A percentile compares a stretch with the other conserved stretches of the same genome.
phyloP scores from a whole-genome alignment of 2,329 filamentous ascomycete species.

The Periconia digitata region DNA sequence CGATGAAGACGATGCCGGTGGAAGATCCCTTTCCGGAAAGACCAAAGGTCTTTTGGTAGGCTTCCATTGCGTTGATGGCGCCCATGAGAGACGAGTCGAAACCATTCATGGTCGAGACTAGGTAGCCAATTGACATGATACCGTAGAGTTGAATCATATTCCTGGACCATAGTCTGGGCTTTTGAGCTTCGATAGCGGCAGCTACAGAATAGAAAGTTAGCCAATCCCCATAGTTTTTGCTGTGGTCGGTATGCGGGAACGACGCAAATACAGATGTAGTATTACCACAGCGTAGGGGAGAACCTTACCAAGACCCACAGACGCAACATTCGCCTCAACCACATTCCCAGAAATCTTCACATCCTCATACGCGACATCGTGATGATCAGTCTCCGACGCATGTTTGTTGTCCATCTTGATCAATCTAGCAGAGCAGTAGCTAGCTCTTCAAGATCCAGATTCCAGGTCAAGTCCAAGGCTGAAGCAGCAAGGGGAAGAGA shows the following conservation, averaged over 20 bases:
- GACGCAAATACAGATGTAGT: neutral
- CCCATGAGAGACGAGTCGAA: constrained; percentile 45
- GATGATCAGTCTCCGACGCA: neutral
- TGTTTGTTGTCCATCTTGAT: neutral
- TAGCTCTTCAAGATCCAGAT: no score
- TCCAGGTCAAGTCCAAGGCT: no score
- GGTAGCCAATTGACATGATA: constrained; percentile 38
- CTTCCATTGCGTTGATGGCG: constrained; percentile 57
- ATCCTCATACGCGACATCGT: constrained; percentile 20
- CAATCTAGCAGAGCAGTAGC: no score
- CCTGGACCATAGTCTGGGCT: constrained; percentile 30
- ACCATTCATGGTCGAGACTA: constrained; percentile 39
- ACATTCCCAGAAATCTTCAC: constrained; percentile 21
- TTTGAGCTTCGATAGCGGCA: constrained; percentile 36
- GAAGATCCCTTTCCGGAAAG: constrained; percentile 52
- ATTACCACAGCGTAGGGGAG: neutral
- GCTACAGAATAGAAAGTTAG: constrained; percentile 11
- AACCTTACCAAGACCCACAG: constrained; percentile 31
- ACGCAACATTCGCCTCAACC: constrained; percentile 32
- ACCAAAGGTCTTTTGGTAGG: constrained; percentile 54
- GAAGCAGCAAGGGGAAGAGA: no score
- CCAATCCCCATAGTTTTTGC: neutral
- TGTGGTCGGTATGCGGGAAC: constrained; percentile 8
- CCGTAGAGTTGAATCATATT: constrained; percentile 36
- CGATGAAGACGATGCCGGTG: constrained; percentile 51